Base-by-base conservation (phyloP, 768 basidiomycete genomes). In the Leccinum pellstonianum region DNA sequence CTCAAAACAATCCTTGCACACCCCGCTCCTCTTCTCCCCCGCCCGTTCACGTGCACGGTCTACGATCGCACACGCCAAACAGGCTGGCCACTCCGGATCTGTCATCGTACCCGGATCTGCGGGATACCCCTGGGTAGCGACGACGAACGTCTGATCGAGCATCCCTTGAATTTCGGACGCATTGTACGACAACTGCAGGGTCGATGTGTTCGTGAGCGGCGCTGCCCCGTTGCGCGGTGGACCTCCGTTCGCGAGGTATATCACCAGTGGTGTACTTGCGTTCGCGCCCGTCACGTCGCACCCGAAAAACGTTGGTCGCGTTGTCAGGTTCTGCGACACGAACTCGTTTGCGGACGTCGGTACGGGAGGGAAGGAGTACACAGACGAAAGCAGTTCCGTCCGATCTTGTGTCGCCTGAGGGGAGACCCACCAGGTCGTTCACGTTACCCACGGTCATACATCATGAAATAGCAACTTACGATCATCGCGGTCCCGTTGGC, bases 231-330 rank as follows among this genome's bases (percentile, higher is more conserved):
- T 70, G 58, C 67, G 73, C 47, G 78, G 79, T 2, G 78, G 70
- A 5, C 79, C 80, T 29, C 83, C 82, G 64, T 81, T 83, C 1
- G 85, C 84, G n/a, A 86, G 69, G 69, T 87, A 87, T 57, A 86
- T 76, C 15, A 86, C 63, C 41, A 86, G 67, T 3, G 85, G 25
- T 4, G 76, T 77, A 46, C 69, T 72, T 0, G 60, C 63, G 23
- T 65, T 70, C 51, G 63, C 63, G 25, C 54, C 66, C 46, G 66
- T 59, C 31, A 61, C 62, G 7, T 75, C 63, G 64, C 81, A 81
- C 4, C 80, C 82, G 64, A 81, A 81, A 70, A 83, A 80, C 10
- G 79, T 79, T 7, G 79, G 80, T 9, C 73, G 70, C 0, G 60
- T 54, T 33, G 66, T 75, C 27, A 80, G 71, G 52, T 74, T 75